A percentile compares a stretch with the other conserved stretches of the same genome.
Conservation (phyloP, 805 yeast genomes). For the Metschnikowia kunwiensis region DNA sequence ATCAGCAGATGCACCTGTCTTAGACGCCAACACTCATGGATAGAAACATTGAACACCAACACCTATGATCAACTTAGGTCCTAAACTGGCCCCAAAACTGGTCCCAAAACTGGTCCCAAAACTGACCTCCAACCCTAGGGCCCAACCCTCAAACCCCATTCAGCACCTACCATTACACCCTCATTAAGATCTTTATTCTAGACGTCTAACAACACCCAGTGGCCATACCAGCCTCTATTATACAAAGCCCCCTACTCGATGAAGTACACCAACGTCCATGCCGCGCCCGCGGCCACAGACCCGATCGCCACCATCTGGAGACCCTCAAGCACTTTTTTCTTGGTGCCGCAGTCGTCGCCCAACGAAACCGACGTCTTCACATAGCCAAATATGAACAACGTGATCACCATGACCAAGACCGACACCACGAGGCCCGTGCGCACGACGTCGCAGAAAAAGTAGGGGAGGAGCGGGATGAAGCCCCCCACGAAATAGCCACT, state of each 20-base stretch:
- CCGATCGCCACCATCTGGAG: conserved; percentile 92
- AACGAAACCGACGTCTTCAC: conserved; percentile 80
- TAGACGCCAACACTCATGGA: too few relatives aligned
- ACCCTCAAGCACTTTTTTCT: conserved; percentile 71
- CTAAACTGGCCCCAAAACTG: too few relatives aligned
- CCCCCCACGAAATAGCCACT: conserved; percentile 89
- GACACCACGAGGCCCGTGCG: conserved; percentile 73
- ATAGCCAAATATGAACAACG: conserved; percentile 84
- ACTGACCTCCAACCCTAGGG: too few relatives aligned
- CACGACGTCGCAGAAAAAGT: conserved; percentile 77
- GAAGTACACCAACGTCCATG: conserved; percentile 84
- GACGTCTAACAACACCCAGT: background rate
- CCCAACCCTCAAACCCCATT: too few relatives aligned
- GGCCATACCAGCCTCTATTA: conserved; percentile 1
- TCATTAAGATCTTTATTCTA: conserved; percentile 2
- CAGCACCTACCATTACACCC: too few relatives aligned
- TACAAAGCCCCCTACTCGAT: conserved; percentile 44
- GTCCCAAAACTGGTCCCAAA: too few relatives aligned
- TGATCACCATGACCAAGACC: conserved; percentile 76
- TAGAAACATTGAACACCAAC: too few relatives aligned
- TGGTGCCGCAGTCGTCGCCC: conserved; percentile 67
- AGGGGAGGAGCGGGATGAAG: conserved; percentile 85
- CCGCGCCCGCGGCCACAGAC: conserved; percentile 96
- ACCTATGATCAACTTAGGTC: too few relatives aligned
- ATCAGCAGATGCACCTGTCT: too few relatives aligned